phyloP scores from a whole-genome alignment of 2,329 filamentous ascomycete species.

The Tolypocladium nubicola region DNA sequence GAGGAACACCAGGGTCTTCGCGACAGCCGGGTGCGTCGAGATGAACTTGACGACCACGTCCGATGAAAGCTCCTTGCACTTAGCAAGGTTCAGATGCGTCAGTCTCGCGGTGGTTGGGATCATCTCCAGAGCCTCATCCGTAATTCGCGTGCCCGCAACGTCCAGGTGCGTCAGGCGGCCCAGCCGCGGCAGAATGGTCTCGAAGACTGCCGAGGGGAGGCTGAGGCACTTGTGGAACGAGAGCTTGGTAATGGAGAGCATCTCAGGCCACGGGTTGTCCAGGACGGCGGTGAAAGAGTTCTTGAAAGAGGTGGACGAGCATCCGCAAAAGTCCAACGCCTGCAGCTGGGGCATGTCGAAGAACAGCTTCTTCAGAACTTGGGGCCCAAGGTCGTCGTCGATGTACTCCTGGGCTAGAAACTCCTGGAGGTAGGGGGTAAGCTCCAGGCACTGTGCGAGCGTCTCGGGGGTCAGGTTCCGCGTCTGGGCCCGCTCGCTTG shows the following conservation, averaged over 20 bases:
- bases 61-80: slow-evolving; percentile 61
- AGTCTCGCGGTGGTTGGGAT: slow-evolving; percentile 63
- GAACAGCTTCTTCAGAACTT: slow-evolving; percentile 61
- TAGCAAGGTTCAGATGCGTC: slow-evolving; percentile 69
- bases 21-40: slow-evolving; percentile 57
- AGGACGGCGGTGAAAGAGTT: slow-evolving; percentile 50
- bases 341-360: slow-evolving; percentile 52
- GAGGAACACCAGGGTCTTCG: slow-evolving; percentile 53
- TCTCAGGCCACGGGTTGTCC: slow-evolving; percentile 38
- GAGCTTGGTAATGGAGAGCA: slow-evolving; percentile 52
- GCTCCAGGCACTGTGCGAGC: slow-evolving; percentile 57
- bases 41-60: slow-evolving; percentile 60
- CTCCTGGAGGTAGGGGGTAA: slow-evolving; percentile 65
- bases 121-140: slow-evolving; percentile 55
- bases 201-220: slow-evolving; percentile 56
- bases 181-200: slow-evolving; percentile 61
- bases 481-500: slow-evolving; percentile 63
- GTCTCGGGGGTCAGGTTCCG: slow-evolving; percentile 68
- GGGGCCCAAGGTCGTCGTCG: slow-evolving; percentile 61
- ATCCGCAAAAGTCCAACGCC: slow-evolving; percentile 69
- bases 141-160: slow-evolving; percentile 68
- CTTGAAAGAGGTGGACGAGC: slow-evolving; percentile 58
- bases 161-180: slow-evolving; percentile 64
- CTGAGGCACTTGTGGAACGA: slow-evolving; percentile 72
- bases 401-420: slow-evolving; percentile 74